phyloP scores from a whole-genome alignment of 1,284 basidiomycete species.

The Coniferiporia weirii region DNA sequence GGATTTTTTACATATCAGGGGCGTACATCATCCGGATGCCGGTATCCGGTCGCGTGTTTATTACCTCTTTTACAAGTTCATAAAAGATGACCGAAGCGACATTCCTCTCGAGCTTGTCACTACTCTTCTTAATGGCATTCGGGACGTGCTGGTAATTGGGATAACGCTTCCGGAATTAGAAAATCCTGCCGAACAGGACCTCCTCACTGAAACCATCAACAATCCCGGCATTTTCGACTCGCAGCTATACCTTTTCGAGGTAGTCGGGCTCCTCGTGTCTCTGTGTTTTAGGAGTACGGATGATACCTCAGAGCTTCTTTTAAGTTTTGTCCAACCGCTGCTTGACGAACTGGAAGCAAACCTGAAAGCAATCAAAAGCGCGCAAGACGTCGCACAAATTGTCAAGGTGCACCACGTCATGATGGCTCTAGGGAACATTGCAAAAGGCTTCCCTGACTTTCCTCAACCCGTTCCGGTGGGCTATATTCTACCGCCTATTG shows the following conservation, averaged over 20 bases:
- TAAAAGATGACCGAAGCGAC: slow-evolving; percentile 80
- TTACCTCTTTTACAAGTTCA: slow-evolving; percentile 93
- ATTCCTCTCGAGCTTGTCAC: slow-evolving; percentile 72
- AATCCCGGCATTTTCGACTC: slow-evolving; percentile 77
- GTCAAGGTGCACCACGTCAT: slow-evolving; percentile 93
- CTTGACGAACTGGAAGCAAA: slow-evolving; percentile 72
- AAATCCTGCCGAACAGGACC: slow-evolving; percentile 53
- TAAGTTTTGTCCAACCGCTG: slow-evolving; percentile 79
- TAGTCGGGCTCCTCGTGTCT: slow-evolving; percentile 81
- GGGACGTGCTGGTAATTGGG: slow-evolving; percentile 63
- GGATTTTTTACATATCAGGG: slow-evolving; percentile 44
- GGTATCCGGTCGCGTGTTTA: slow-evolving; percentile 77
- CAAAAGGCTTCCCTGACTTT: slow-evolving; percentile 95
- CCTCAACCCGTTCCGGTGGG: slow-evolving; percentile 61
- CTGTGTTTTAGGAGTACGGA: slow-evolving; percentile 64
- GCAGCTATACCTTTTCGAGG: slow-evolving; percentile 95
- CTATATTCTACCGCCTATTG: slow-evolving; percentile 70
- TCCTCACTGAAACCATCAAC: slow-evolving; percentile 77
- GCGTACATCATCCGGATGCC: slow-evolving; percentile 77
- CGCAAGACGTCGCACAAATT: slow-evolving; percentile 66
- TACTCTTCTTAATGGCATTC: slow-evolving; percentile 70
- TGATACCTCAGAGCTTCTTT: slow-evolving; percentile 69
- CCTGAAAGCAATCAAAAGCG: slow-evolving; percentile 56
- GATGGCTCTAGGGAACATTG: slow-evolving; percentile 91
- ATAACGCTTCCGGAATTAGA: slow-evolving; percentile 65